Conservation (phyloP, 805 yeast genomes). For the Priceomyces melissophilus region DNA sequence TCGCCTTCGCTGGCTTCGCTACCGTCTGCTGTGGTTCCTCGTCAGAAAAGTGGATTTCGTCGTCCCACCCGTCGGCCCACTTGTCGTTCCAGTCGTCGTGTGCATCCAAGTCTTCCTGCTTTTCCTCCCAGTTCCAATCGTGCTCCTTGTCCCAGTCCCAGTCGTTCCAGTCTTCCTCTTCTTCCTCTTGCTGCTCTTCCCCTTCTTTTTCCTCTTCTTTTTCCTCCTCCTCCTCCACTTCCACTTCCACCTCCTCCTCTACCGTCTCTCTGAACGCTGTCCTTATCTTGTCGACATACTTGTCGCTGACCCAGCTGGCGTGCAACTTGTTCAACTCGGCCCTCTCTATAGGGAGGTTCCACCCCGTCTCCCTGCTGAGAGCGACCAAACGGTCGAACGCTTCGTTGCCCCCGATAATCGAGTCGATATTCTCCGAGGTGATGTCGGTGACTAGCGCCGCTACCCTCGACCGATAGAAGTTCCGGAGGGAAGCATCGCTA, state of each 20-base stretch:
- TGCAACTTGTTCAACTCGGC: constrained; percentile 23
- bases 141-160: constrained; percentile 3
- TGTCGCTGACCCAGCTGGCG: constrained; percentile 29
- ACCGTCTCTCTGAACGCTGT: constrained; percentile 13
- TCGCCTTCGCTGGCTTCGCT: constrained; percentile 5
- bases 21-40: constrained; percentile 13
- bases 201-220: constrained; percentile 14
- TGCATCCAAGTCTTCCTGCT: constrained; percentile 25
- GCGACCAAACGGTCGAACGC: constrained; percentile 15
- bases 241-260: constrained; percentile 13
- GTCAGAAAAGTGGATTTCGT: constrained; percentile 8
- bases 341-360: constrained; percentile 9
- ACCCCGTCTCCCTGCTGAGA: constrained; percentile 9
- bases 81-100: not conserved
- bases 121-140: constrained; percentile 10
- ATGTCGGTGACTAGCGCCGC: constrained; percentile 25
- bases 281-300: constrained; percentile 29
- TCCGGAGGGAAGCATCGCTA: constrained; percentile 18
- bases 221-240: constrained; percentile 2
- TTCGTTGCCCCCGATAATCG: constrained; percentile 13
- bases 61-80: constrained; percentile 14
- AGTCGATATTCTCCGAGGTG: constrained; percentile 29
- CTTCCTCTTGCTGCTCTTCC: constrained; percentile 9
- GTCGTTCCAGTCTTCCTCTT: constrained; percentile 6
- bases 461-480: constrained; percentile 24